Evolutionary conservation across 1,139 yeast genomes (phyloP).

Genomic region (Geotrichum reessii): DNA sequence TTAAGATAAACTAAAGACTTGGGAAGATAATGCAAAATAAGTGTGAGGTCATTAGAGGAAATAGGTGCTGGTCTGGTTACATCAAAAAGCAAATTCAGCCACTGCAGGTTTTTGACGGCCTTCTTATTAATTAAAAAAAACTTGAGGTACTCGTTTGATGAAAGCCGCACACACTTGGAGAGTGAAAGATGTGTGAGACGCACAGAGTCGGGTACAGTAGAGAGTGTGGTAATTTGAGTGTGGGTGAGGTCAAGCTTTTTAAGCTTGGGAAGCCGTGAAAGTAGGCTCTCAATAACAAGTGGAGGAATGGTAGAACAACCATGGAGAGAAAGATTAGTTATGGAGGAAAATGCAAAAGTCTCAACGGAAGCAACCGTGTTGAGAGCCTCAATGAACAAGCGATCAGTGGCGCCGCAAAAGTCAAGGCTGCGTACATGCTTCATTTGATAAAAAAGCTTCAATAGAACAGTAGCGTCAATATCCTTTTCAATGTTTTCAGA

Average conservation of each 20-base stretch:
- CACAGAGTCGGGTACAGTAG: constrained; percentile 48
- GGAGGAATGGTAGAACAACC: constrained; percentile 77
- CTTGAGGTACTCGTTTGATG: constrained; percentile 67
- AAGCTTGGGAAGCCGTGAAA: constrained; percentile 54
- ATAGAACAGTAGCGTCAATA: constrained; percentile 45
- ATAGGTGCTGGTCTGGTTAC: constrained; percentile 58
- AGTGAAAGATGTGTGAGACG: constrained; percentile 70
- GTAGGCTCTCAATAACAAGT: constrained; percentile 48
- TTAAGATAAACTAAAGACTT: constrained; percentile 50
- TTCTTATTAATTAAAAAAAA: constrained; percentile 66
- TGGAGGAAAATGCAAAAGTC: constrained; percentile 22
- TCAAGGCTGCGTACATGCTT: constrained; percentile 42
- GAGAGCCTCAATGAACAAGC: constrained; percentile 57
- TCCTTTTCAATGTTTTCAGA: constrained; percentile 85
- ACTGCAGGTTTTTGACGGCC: constrained; percentile 53
- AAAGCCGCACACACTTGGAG: constrained; percentile 69
- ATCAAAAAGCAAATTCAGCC: constrained; percentile 77
- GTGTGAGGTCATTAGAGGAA: constrained; percentile 40
- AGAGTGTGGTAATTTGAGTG: constrained; percentile 63
- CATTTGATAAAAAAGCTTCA: constrained; percentile 43
- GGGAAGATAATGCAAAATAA: constrained; percentile 42
- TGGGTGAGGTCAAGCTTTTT: constrained; percentile 74
- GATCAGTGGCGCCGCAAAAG: constrained; percentile 82
- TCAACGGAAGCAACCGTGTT: constrained; percentile 25
- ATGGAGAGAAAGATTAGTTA: constrained; percentile 68